Evolutionary conservation across 1,284 basidiomycete species (phyloP).

Genomic region (Xerocomus amazonicus): DNA sequence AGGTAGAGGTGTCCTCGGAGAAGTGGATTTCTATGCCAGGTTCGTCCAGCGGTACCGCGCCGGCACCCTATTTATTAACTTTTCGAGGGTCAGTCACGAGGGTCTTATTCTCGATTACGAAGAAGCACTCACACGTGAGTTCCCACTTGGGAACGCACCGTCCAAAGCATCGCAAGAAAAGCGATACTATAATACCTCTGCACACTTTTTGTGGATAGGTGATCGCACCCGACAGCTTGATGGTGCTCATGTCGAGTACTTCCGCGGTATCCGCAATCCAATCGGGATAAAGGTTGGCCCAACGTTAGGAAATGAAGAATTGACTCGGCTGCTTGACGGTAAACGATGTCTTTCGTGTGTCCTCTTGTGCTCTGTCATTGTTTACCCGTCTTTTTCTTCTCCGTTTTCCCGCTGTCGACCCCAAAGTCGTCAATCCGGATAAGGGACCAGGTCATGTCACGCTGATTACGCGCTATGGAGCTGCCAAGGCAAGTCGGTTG

Average conservation of each 20-base stretch:
- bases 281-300: slow-evolving; percentile 98
- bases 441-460: slow-evolving; percentile 83
- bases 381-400: not conserved
- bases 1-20: slow-evolving; percentile 72
- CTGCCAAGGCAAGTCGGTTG: slow-evolving; percentile 58
- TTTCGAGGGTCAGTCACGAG: slow-evolving; percentile 65
- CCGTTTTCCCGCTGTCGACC: not conserved
- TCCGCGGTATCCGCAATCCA: slow-evolving; percentile 92
- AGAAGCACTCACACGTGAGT: slow-evolving; percentile 80
- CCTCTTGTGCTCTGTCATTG: not conserved
- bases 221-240: slow-evolving; percentile 93
- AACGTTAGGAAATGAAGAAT: slow-evolving; percentile 75
- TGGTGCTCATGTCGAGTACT: slow-evolving; percentile 95
- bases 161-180: slow-evolving; percentile 22
- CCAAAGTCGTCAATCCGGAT: slow-evolving; percentile 80
- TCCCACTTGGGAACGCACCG: slow-evolving; percentile 29
- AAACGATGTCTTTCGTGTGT: slow-evolving; percentile 28
- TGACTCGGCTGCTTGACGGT: slow-evolving; percentile 81
- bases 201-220: slow-evolving; percentile 96
- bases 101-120: slow-evolving; percentile 94
- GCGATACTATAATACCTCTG: slow-evolving; percentile 81
- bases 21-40: slow-evolving; percentile 95
- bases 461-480: slow-evolving; percentile 92
- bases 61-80: not conserved
- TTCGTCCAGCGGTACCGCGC: slow-evolving; percentile 28